These are phyloP conservation scores for Amylocystis lapponica DNA, from an alignment of 768 basidiomycete species.

Conservation along the genomic window DNA sequence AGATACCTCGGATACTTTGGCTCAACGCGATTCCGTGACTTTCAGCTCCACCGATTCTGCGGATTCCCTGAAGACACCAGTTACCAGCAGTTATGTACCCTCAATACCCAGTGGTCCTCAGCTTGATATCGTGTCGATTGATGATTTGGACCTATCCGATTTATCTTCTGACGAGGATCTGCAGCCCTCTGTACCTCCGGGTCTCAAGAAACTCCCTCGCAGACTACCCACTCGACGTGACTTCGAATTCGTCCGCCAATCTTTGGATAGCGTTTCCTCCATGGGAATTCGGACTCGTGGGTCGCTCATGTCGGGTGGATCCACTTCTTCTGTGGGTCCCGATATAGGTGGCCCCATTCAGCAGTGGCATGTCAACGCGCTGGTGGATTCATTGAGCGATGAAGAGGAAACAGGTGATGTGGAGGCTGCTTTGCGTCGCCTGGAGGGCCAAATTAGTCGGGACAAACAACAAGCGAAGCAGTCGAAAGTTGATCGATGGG, in stretches of 20 bases:
- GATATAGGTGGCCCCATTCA: constrained; percentile 49
- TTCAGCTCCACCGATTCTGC: too few relatives aligned
- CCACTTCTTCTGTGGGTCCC: constrained; percentile 24
- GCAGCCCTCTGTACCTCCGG: constrained; percentile 31
- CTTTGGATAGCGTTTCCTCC: constrained; percentile 68
- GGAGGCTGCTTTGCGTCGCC: constrained; percentile 69
- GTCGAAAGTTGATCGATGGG: constrained; percentile 79
- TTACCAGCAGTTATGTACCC: too few relatives aligned
- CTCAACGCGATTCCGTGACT: too few relatives aligned
- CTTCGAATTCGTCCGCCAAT: constrained; percentile 74
- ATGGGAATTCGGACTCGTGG: constrained; percentile 66
- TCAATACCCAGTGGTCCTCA: constrained; percentile 35
- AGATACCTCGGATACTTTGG: too few relatives aligned
- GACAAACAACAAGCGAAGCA: constrained; percentile 64
- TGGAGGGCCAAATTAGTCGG: constrained; percentile 84
- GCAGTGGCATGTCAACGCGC: constrained; percentile 80
- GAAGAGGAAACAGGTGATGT: constrained; percentile 76
- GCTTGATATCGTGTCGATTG: constrained; percentile 71
- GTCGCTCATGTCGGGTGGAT: constrained; percentile 47
- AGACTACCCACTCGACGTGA: constrained; percentile 71
- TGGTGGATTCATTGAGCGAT: constrained; percentile 66
- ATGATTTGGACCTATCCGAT: constrained; percentile 78
- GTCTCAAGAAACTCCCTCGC: constrained; percentile 48
- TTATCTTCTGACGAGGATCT: constrained; percentile 52
- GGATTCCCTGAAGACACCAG: constrained; percentile 3